Base-by-base conservation (phyloP, 108 stramenopile species). In the Cyclotella sp. region DNA sequence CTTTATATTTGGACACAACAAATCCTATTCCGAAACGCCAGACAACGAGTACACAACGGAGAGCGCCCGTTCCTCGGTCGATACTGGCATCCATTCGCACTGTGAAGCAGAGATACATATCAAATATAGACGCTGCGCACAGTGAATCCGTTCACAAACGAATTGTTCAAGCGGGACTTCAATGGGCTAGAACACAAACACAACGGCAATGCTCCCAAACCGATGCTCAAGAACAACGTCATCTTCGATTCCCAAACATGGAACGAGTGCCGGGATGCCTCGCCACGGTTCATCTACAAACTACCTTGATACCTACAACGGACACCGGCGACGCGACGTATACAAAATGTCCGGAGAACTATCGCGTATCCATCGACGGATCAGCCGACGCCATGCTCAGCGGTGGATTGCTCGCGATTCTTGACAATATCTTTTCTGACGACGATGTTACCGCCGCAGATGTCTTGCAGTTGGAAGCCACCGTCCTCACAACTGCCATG, bases 231-330 rank as follows among this genome's bases (percentile, higher is more conserved):
- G 46, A n/a, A 42, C 1, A 22, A 46, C 22, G 3, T 1, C 6
- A 27, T 45, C 0, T 47, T 15, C 46, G 21, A 15, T 75, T 42
- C 46, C 47, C 40, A 18, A 34, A 34, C 3, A 54, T 83, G 64
- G 83, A 82, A 63, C 70, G 83, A 45, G 94, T 95, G 26, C 89
- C 91, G 3, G 94, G 91, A 34, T 95, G 94, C 61, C 79, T 90
- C 12, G 88, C 94, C 44, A 90, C 87, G 22, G 91, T 95, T 15
- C 73, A 88, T 42, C 67, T 95, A 40, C 55, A 46, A 49, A 85
- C 87, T 22, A 69, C 72, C 24, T 62, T 84, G 68, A 30, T 85
- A 22, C 77, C 80, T 9, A 13, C 30, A 39, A 29, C 65, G 57
- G 1, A 34, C 6, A 13, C 12, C 18, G 0, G 8, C 6, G 30